Conservation (phyloP, 306 rosid genomes). For the Luffa acutangula region DNA sequence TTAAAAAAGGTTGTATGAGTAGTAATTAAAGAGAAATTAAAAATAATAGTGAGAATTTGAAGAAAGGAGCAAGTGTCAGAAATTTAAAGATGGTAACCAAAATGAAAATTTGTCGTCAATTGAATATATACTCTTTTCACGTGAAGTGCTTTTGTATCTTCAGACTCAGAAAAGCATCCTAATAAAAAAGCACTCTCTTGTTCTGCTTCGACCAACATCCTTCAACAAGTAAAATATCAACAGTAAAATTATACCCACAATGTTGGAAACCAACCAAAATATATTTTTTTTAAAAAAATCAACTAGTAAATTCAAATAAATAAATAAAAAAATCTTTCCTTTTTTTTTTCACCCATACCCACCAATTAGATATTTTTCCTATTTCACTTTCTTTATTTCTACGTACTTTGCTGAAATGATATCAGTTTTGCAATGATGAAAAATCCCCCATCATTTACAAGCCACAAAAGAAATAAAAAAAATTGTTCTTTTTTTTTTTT, state of each 20-base stretch:
- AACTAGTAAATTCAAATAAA: not conserved
- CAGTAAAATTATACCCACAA: conserved; percentile 4
- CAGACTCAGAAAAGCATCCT: not conserved
- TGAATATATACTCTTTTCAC: not conserved
- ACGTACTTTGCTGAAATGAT: not conserved
- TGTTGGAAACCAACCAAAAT: conserved; percentile 3
- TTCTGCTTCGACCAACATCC: conserved; percentile 12
- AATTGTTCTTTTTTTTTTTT: not conserved
- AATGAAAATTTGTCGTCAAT: conserved; percentile 1
- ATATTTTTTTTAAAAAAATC: not conserved
- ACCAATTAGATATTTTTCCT: too few relatives aligned
- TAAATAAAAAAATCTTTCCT: too few relatives aligned
- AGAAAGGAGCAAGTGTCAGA: not conserved
- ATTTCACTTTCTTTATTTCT: not conserved
- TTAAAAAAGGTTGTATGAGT: not conserved
- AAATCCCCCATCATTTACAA: not conserved
- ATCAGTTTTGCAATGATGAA: not conserved
- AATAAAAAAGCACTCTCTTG: not conserved
- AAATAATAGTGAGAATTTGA: not conserved
- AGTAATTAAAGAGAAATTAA: not conserved
- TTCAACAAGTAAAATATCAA: not conserved
- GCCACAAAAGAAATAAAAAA: not conserved
- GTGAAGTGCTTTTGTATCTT: not conserved
- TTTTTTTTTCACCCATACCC: not conserved
- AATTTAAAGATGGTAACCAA: not conserved